Percentiles rank a stretch among this genome's conserved stretches.
phyloP scores from a whole-genome alignment of 208 protist species.

The Balamuthia mandrillaris region DNA sequence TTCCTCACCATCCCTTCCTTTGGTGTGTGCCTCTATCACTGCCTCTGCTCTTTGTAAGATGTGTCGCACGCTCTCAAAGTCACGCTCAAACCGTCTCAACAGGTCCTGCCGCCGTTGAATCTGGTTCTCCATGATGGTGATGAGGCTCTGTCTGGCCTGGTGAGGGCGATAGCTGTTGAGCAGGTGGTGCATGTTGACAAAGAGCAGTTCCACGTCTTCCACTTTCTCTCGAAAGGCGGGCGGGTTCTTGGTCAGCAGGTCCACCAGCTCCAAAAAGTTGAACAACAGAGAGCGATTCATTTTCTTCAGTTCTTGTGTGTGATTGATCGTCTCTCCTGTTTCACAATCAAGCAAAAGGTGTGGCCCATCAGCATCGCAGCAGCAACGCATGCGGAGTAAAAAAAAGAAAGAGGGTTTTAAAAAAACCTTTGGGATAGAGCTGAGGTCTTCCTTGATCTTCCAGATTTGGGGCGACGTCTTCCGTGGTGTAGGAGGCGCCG shows the following conservation, averaged over 20 bases:
- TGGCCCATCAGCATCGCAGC: not conserved
- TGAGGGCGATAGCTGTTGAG: slow-evolving; percentile 62
- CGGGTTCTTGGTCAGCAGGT: slow-evolving; percentile 55
- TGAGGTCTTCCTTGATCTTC: not conserved
- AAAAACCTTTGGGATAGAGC: not conserved
- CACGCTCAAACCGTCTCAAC: not conserved
- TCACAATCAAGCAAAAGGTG: slow-evolving; percentile 20
- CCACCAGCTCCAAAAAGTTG: slow-evolving; percentile 60
- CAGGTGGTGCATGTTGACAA: slow-evolving; percentile 60
- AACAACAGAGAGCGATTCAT: slow-evolving; percentile 58
- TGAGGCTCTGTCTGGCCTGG: slow-evolving; percentile 56
- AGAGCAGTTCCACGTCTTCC: slow-evolving; percentile 51
- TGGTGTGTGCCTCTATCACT: too few species aligned
- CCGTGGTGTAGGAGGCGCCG: not conserved
- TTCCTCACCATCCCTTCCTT: too few species aligned
- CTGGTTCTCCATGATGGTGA: slow-evolving; percentile 56
- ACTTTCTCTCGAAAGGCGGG: slow-evolving; percentile 49
- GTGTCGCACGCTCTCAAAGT: not conserved
- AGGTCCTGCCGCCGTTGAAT: slow-evolving; percentile 41
- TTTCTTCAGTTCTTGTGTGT: slow-evolving; percentile 56
- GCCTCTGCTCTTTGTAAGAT: slow-evolving; percentile 32
- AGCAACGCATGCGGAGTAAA: not conserved
- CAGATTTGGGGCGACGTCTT: slow-evolving; percentile 14
- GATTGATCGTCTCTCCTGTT: slow-evolving; percentile 42
- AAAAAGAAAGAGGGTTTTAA: not conserved